These are phyloP conservation scores for Carex littledalei DNA, from an alignment of 176 grass and related monocot genomes.

Conservation along the genomic window DNA sequence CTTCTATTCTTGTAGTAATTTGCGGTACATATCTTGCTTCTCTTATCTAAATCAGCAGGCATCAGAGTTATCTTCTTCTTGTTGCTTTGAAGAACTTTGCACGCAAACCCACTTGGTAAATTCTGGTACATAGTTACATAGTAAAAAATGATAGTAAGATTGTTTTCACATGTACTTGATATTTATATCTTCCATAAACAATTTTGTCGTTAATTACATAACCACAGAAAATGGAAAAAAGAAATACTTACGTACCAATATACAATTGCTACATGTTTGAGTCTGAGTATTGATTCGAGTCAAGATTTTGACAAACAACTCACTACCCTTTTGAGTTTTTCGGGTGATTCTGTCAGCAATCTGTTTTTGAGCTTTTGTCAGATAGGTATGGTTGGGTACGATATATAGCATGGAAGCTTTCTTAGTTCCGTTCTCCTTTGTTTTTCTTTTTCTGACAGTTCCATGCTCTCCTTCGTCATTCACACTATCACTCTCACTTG, in stretches of 20 bases:
- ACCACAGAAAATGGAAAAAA: not conserved
- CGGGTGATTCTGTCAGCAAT: not conserved
- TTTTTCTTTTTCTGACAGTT: too few relatives aligned
- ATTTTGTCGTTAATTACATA: not conserved
- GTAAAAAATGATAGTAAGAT: not conserved
- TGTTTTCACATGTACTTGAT: not conserved
- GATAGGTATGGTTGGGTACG: not conserved
- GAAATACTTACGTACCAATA: not conserved
- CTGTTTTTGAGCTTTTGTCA: not conserved
- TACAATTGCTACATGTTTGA: not conserved
- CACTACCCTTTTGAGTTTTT: not conserved
- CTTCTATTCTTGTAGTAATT: too few relatives aligned
- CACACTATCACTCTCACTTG: not conserved
- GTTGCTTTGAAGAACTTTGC: slow-evolving; percentile 11
- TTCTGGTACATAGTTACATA: not conserved
- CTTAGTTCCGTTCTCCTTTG: not conserved
- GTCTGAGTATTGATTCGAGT: not conserved
- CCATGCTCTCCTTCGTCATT: not conserved
- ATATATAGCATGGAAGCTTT: not conserved
- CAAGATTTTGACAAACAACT: not conserved
- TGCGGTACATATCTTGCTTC: not conserved
- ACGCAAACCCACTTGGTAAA: slow-evolving; percentile 17
- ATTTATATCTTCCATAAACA: not conserved
- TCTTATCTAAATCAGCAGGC: not conserved
- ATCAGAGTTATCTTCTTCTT: not conserved